Evolutionary conservation across 495 filamentous ascomycete genomes (phyloP), one percentile per base, ranked within the genome.

Genomic region (Corynascus novoguineensis): DNA sequence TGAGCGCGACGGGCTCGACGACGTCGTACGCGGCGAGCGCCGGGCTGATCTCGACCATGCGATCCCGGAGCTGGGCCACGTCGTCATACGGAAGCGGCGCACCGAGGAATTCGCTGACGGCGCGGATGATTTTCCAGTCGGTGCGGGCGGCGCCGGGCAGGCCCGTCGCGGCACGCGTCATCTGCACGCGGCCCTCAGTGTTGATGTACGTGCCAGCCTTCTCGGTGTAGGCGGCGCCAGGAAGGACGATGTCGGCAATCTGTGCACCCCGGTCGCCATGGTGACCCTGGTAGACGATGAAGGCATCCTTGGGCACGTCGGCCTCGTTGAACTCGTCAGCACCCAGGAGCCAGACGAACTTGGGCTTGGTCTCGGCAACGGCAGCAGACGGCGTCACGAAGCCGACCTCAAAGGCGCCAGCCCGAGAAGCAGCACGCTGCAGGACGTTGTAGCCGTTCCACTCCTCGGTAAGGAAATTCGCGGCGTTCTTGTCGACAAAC

Each of bases 361-460:
- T 98, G 41, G 93, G 88, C 58, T 82, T 88, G 8, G 86, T 90
- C 60, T 87, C 76, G 22, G 92, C 85, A 47, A 93, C 88, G 31
- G 80, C 75, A 4, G 84, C 77, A 24, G 88, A 93, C 19, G 91
- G 89, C 1, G 86, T 81, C 40, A 87, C 88, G 73, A 97, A 98
- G 67, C 93, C 93, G 63, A 98, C 81, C 72, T 98, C 93, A 71
- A 90, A 98, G 42, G 93, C 93, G 62, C 89, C 93, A 19, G 85
- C 85, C 46, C 93, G 84, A 48, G 95, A 97, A 52, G 93, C 93
- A 15, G 87, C 87, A 53, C 91, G 84, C 74, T 98, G 93, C 41
- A 98, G 85, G 47, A 98, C 83, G 68, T 96, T 98, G 78, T 91
- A 98, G 53, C 92, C 93, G 72, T 96, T 92, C 90, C 95, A 97